Percentiles rank a stretch among this genome's conserved stretches.
Evolutionary conservation across 2,329 filamentous ascomycete species (phyloP).

Genomic region (Pseudocercospora pini-densiflorae): DNA sequence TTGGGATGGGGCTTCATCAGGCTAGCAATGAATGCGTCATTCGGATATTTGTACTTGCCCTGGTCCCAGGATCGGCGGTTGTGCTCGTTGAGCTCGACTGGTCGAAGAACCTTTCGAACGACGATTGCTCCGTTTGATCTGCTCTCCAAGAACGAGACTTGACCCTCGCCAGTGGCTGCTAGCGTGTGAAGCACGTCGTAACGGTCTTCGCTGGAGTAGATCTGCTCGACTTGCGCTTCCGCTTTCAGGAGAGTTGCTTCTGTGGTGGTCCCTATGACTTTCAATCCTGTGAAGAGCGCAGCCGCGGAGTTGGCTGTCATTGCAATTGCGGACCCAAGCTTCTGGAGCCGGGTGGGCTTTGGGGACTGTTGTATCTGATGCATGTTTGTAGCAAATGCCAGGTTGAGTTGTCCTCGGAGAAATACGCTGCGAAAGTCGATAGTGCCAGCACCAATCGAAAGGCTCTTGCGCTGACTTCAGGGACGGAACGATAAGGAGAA

Average conservation of each 20-base stretch:
- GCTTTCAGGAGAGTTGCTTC: neutral
- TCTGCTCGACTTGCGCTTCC: neutral
- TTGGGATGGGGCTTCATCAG: neutral
- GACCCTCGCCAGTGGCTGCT: neutral
- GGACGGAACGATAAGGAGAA: neutral
- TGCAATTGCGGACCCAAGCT: neutral
- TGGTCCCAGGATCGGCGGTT: neutral
- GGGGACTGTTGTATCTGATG: neutral
- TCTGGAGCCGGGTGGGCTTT: neutral
- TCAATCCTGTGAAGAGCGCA: neutral
- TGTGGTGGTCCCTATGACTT: neutral
- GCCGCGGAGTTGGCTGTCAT: neutral
- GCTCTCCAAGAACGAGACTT: neutral
- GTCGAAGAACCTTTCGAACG: neutral
- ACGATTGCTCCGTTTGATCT: neutral
- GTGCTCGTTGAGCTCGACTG: neutral
- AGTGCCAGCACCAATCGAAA: neutral
- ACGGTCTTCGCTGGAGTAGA: neutral
- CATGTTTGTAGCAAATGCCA: neutral
- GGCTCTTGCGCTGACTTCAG: neutral
- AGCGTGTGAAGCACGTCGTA: neutral
- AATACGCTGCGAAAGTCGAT: neutral
- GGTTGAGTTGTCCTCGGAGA: neutral
- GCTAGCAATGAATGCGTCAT: neutral
- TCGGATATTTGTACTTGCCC: conserved; percentile 1